phyloP scores from a whole-genome alignment of 2,329 filamentous ascomycete genomes.

The Annulohypoxylon truncatum region DNA sequence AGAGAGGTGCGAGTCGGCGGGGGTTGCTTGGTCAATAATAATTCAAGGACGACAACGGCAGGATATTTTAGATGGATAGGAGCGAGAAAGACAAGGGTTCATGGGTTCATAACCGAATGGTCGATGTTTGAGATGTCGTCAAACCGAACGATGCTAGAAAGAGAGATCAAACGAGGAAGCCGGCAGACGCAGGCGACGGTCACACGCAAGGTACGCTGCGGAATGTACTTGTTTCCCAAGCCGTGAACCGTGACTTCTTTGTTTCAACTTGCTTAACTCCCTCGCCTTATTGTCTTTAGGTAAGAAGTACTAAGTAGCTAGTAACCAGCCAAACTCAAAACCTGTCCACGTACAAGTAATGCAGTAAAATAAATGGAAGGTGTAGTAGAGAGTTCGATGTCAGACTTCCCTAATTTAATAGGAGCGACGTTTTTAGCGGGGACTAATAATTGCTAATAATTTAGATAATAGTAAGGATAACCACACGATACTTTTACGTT shows the following conservation, averaged over 20 bases:
- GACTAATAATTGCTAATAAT: slow-evolving; percentile 6
- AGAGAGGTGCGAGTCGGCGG: slow-evolving; percentile 2
- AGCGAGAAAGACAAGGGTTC: background rate
- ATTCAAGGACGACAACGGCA: background rate
- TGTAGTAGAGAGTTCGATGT: background rate
- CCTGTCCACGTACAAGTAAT: background rate
- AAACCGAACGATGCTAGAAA: slow-evolving; percentile 30
- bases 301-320: background rate
- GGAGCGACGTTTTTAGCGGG: background rate
- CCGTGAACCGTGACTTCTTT: background rate
- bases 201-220: slow-evolving; percentile 35
- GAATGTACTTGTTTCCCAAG: background rate
- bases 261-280: background rate
- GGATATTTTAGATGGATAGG: background rate
- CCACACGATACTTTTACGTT: too few species aligned
- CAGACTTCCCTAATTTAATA: slow-evolving; percentile 1
- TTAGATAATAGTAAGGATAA: background rate
- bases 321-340: background rate
- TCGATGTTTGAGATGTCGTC: slow-evolving; percentile 23
- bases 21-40: slow-evolving; percentile 4
- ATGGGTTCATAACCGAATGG: slow-evolving; percentile 21
- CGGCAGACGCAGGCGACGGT: slow-evolving; percentile 9
- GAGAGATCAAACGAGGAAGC: slow-evolving; percentile 3
- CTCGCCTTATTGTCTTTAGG: background rate
- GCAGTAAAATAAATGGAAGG: background rate